A percentile compares a stretch with the other conserved stretches of the same genome.
phyloP scores from a whole-genome alignment of 2,329 filamentous ascomycete genomes.

The Colletotrichum theobromicola region DNA sequence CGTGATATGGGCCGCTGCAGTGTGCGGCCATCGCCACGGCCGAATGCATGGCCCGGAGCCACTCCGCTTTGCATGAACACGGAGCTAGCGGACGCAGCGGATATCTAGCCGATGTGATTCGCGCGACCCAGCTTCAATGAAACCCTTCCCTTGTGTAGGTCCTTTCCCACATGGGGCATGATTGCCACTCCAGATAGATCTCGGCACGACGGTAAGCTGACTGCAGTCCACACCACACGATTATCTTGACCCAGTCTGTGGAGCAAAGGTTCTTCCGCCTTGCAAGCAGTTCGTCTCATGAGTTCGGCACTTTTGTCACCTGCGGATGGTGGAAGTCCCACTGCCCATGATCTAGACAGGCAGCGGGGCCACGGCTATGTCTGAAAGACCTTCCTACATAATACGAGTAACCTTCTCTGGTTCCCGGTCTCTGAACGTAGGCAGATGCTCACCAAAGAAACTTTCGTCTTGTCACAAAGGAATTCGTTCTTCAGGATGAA shows the following conservation, averaged over 20 bases:
- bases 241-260: background rate
- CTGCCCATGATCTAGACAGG: background rate
- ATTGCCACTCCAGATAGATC: background rate
- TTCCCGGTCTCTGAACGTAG: background rate
- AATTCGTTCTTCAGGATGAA: background rate
- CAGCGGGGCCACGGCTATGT: background rate
- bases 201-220: background rate
- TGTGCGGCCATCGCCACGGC: background rate
- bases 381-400: background rate
- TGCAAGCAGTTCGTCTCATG: background rate
- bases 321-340: background rate
- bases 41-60: background rate
- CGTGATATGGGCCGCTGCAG: background rate
- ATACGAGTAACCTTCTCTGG: background rate
- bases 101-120: background rate
- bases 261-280: background rate
- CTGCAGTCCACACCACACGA: background rate
- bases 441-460: background rate
- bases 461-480: background rate
- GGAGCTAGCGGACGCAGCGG: background rate
- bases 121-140: background rate
- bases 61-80: background rate
- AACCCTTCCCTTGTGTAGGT: background rate
- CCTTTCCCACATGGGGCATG: background rate
- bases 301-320: background rate